Evolutionary conservation across 2,329 filamentous ascomycete genomes (phyloP).

Genomic region (Xylaria sp.): DNA sequence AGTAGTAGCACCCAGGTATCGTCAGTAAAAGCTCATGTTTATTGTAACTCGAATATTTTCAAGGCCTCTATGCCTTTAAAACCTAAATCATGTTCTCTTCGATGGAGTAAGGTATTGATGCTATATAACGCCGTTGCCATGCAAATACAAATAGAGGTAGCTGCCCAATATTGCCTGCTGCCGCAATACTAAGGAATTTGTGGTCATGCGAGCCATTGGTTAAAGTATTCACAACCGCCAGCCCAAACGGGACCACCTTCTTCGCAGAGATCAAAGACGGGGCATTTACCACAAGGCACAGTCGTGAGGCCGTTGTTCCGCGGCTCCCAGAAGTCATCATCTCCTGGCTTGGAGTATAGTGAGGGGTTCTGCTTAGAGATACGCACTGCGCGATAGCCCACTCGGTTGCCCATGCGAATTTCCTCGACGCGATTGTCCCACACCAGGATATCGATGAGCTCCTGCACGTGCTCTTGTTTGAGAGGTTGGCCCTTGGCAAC

Average conservation of each 20-base stretch:
- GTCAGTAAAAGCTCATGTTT: too few species aligned
- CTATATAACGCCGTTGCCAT: slow-evolving; percentile 28
- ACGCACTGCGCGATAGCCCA: slow-evolving; percentile 60
- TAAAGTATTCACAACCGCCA: slow-evolving; percentile 89
- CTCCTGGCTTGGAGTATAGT: slow-evolving; percentile 35
- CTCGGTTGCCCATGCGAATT: slow-evolving; percentile 55
- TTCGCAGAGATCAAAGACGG: slow-evolving; percentile 90
- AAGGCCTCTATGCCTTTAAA: neutral
- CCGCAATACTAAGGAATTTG: neutral
- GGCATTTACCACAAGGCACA: slow-evolving; percentile 87
- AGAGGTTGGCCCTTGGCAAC: slow-evolving; percentile 76
- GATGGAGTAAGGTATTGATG: neutral
- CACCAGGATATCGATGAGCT: slow-evolving; percentile 85
- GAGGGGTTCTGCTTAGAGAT: slow-evolving; percentile 49
- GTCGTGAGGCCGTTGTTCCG: slow-evolving; percentile 79
- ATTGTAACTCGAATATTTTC: neutral
- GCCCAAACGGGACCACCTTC: slow-evolving; percentile 91
- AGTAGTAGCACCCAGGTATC: too few species aligned
- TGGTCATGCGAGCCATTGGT: slow-evolving; percentile 71
- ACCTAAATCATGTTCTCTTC: slow-evolving; percentile 10
- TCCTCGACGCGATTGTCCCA: slow-evolving; percentile 85
- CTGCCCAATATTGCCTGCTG: neutral
- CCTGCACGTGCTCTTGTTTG: slow-evolving; percentile 77
- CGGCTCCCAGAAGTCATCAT: slow-evolving; percentile 46
- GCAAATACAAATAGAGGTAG: slow-evolving; percentile 18